Conservation (phyloP, 768 basidiomycete genomes). For the Mycena maculata region DNA sequence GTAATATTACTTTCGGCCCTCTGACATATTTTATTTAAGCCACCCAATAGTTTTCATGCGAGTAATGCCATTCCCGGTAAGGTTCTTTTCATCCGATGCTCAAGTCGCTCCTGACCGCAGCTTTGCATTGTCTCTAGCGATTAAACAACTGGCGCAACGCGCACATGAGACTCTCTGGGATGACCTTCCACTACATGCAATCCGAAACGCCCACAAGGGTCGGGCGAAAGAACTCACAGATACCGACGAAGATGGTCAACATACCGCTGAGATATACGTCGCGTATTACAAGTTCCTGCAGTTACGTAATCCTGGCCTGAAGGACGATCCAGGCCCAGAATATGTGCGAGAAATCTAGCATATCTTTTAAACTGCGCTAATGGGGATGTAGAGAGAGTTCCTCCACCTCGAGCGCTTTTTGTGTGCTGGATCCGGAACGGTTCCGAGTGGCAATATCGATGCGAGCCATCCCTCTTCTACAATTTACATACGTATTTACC, state of each 20-base stretch:
- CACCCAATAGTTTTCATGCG: slow-evolving; percentile 1
- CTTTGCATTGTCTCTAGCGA: background rate
- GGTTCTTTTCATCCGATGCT: background rate
- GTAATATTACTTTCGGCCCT: background rate
- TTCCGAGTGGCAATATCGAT: too few relatives aligned
- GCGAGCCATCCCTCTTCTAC: too few relatives aligned
- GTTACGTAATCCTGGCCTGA: background rate
- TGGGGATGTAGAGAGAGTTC: background rate
- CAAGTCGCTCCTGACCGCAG: background rate
- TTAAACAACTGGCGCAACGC: slow-evolving; percentile 3
- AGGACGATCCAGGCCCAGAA: background rate
- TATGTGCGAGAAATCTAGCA: background rate
- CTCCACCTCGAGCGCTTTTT: slow-evolving; percentile 10
- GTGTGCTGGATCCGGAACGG: too few relatives aligned
- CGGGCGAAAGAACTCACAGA: background rate
- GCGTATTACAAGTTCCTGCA: slow-evolving; percentile 5
- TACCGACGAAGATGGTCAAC: background rate
- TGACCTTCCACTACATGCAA: background rate
- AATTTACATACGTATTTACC: too few relatives aligned
- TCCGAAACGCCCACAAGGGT: background rate
- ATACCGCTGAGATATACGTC: background rate
- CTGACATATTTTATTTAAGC: slow-evolving; percentile 5
- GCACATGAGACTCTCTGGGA: slow-evolving; percentile 13
- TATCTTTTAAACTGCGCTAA: background rate
- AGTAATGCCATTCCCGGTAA: background rate